Evolutionary conservation across 257 asterid species (phyloP).

Genomic region (Nicotiana benthamiana): DNA sequence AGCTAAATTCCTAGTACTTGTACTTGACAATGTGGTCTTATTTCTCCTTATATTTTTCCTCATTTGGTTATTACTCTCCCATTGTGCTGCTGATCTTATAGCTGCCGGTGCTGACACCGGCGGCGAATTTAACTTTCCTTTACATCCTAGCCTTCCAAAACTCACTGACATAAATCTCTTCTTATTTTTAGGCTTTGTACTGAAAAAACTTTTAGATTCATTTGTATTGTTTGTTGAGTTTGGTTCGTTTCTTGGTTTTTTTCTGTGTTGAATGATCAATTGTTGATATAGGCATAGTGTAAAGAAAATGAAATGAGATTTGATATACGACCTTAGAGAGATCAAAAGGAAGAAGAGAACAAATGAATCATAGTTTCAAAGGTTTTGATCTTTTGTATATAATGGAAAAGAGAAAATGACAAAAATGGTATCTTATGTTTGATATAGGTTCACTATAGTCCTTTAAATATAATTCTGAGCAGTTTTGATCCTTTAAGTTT

Average conservation of each 20-base stretch:
- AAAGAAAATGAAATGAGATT: neutral
- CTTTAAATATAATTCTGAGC: too few relatives aligned
- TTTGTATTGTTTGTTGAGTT: neutral
- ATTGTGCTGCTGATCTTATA: neutral
- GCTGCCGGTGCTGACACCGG: neutral
- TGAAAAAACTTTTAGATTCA: conserved; percentile 9
- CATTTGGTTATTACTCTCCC: conserved; percentile 4
- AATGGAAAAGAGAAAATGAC: too few relatives aligned
- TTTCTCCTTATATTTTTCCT: conserved; percentile 21
- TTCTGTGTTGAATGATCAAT: neutral
- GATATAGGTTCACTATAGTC: too few relatives aligned
- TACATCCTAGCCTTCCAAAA: conserved; percentile 44
- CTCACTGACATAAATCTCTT: conserved; percentile 18
- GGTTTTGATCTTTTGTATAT: neutral
- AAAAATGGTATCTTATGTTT: too few relatives aligned
- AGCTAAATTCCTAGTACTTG: conserved; percentile 17
- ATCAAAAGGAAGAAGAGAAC: neutral
- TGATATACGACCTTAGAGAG: neutral
- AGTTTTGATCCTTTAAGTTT: too few relatives aligned
- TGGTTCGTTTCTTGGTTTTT: neutral
- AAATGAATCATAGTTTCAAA: neutral
- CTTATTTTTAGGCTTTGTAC: conserved; percentile 23
- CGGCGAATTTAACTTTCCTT: conserved; percentile 9
- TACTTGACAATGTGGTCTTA: conserved; percentile 4
- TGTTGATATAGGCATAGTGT: neutral